These are phyloP conservation scores for Pestalotiopsis sp. DNA, from an alignment of 2,329 filamentous ascomycete species.

Conservation along the genomic window DNA sequence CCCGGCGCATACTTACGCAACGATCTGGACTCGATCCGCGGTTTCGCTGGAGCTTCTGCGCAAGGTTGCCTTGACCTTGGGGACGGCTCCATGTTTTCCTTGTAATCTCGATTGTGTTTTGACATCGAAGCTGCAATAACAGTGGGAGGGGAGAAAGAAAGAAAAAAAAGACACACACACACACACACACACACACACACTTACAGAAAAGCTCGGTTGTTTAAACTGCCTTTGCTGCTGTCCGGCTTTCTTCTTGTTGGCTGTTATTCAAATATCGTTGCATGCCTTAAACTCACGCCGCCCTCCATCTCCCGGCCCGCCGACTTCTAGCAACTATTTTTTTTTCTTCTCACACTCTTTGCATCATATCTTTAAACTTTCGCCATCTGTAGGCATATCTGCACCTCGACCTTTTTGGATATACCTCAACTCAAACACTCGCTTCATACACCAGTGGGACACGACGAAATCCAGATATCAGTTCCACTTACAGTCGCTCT, in stretches of 20 bases:
- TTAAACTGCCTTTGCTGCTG: background rate
- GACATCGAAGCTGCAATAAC: background rate
- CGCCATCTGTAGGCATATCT: background rate
- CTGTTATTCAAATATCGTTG: constrained; percentile 3
- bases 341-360: background rate
- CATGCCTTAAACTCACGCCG: constrained; percentile 13
- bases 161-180: background rate
- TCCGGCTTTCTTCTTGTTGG: background rate
- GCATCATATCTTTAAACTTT: background rate
- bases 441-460: background rate
- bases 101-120: constrained; percentile 18
- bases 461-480: background rate
- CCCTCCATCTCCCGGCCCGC: constrained; percentile 3
- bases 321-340: background rate
- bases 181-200: background rate
- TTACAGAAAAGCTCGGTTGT: background rate
- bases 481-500: background rate
- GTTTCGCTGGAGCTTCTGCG: constrained; percentile 14
- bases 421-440: background rate
- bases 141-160: background rate
- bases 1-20: constrained; percentile 8
- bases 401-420: background rate
- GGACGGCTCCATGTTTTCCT: constrained; percentile 20
- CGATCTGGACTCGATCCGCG: constrained; percentile 6
- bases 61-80: constrained; percentile 29